Evolutionary conservation across 2,329 filamentous ascomycete genomes (phyloP).

Genomic region (Onygenales sp.): DNA sequence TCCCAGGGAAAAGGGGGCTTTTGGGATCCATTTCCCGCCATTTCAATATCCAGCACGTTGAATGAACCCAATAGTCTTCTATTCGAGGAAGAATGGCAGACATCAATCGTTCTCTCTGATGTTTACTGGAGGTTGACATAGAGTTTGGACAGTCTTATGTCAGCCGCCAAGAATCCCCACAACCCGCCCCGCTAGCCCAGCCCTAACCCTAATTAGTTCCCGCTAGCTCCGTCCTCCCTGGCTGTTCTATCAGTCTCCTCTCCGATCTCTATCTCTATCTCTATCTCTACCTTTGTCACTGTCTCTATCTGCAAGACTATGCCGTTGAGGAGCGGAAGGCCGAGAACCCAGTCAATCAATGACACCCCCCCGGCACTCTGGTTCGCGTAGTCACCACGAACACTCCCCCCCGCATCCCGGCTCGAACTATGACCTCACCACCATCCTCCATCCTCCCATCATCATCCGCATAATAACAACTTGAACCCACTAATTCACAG

Average conservation of each 20-base stretch:
- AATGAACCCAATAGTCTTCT: not conserved
- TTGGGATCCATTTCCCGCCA: not conserved
- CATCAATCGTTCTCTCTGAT: not conserved
- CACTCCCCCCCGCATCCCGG: no score
- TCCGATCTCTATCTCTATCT: conserved; percentile 41
- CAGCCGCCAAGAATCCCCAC: not conserved
- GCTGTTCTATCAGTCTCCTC: not conserved
- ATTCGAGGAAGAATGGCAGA: no score
- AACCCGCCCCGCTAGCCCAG: not conserved
- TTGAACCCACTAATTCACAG: not conserved
- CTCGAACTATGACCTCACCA: no score
- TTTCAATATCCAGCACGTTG: not conserved
- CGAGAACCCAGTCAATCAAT: no score
- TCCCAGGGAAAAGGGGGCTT: conserved; percentile 48
- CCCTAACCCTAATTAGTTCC: not conserved
- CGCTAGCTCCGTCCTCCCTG: not conserved
- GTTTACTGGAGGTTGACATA: no score
- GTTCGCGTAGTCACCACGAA: no score
- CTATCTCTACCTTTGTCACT: conserved; percentile 57
- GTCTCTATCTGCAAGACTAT: no score
- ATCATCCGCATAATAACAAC: not conserved
- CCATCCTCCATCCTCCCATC: no score
- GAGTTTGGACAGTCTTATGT: not conserved
- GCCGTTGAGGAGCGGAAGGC: no score
- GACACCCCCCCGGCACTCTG: no score